Evolutionary conservation across 2,329 filamentous ascomycete species (phyloP).

Genomic region (Fusarium sp.): DNA sequence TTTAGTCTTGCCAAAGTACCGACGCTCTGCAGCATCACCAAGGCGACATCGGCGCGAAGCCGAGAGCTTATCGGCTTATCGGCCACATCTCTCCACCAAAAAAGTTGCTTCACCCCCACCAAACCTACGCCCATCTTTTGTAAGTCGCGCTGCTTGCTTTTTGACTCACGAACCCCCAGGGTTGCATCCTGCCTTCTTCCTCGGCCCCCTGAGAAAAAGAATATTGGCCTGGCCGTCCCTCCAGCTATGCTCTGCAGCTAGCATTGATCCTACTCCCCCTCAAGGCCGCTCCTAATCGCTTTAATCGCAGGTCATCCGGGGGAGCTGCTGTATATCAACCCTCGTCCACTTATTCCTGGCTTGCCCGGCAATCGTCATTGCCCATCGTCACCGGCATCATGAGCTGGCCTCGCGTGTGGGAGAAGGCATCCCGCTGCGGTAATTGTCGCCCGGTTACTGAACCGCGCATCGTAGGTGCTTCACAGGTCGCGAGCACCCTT

Average conservation of each 20-base stretch:
- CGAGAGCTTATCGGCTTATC: conserved; percentile 46
- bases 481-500: conserved; percentile 8
- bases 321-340: conserved; percentile 23
- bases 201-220: background rate
- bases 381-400: conserved; percentile 48
- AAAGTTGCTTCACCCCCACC: conserved; percentile 30
- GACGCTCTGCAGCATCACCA: conserved; percentile 17
- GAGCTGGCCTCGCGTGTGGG: conserved; percentile 56
- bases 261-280: conserved; percentile 23
- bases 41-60: conserved; percentile 40
- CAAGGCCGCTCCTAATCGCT: conserved; percentile 34
- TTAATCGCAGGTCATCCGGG: conserved; percentile 36
- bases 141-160: conserved; percentile 20
- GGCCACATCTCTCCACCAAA: conserved; percentile 18
- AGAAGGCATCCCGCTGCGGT: conserved; percentile 51
- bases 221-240: conserved; percentile 1
- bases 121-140: conserved; percentile 28
- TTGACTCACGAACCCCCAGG: conserved; percentile 32
- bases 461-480: conserved; percentile 5
- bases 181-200: conserved; percentile 2
- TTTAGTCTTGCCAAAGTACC: conserved; percentile 5
- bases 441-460: conserved; percentile 31
- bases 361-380: conserved; percentile 19
- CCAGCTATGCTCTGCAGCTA: conserved; percentile 42
- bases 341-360: conserved; percentile 21